Evolutionary conservation across 2,329 filamentous ascomycete genomes (phyloP).

Genomic region (Exophiala aquamarina): DNA sequence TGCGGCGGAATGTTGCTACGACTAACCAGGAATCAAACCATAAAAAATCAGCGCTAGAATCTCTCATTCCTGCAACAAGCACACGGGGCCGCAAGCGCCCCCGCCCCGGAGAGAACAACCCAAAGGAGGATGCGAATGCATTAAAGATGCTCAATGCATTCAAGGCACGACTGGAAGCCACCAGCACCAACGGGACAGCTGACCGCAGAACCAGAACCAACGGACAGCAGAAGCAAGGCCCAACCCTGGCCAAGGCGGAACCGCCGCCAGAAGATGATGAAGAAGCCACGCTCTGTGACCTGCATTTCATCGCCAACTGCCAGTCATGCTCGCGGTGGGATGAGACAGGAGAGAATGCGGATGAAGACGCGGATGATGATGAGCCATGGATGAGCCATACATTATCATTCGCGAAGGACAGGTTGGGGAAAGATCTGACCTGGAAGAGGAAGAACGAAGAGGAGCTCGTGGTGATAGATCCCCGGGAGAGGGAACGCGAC

Average conservation of each 20-base stretch:
- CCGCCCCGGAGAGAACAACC: constrained; percentile 41
- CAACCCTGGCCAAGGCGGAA: constrained; percentile 6
- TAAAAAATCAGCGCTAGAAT: constrained; percentile 48
- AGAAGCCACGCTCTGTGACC: constrained; percentile 77
- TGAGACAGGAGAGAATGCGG: constrained; percentile 56
- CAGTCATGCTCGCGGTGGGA: constrained; percentile 90
- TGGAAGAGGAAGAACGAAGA: constrained; percentile 92
- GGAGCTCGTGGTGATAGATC: constrained; percentile 90
- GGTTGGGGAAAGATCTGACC: constrained; percentile 82
- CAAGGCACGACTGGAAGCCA: constrained; percentile 68
- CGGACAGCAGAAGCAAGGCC: constrained; percentile 5
- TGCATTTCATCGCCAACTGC: constrained; percentile 95
- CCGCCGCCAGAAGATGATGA: constrained; percentile 45
- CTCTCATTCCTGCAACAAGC: constrained; percentile 48
- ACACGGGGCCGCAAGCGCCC: constrained; percentile 47
- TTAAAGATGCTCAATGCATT: constrained; percentile 77
- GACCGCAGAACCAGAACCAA: constrained; percentile 16
- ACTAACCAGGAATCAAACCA: constrained; percentile 33
- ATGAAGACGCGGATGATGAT: constrained; percentile 55
- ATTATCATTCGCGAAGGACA: constrained; percentile 84
- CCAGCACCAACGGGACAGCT: constrained; percentile 33
- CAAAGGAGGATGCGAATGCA: constrained; percentile 60
- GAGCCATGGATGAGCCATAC: constrained; percentile 82
- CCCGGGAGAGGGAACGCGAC: constrained; percentile 74
- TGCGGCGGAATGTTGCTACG: constrained; percentile 43